phyloP scores from a whole-genome alignment of 2,329 filamentous ascomycete species.

The Coniella vitis region DNA sequence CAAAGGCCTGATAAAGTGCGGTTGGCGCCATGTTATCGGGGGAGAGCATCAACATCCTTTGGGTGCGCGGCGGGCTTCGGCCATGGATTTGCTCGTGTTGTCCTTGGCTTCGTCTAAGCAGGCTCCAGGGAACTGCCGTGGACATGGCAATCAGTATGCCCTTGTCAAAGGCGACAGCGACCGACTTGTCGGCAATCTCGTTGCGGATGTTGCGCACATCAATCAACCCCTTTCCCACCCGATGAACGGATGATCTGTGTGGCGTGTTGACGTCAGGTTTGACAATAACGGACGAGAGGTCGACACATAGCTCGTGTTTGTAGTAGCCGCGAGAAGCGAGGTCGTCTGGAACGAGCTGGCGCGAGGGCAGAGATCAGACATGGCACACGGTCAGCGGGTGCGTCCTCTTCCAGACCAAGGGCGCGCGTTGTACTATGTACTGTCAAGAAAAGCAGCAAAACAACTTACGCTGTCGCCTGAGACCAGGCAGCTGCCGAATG shows the following conservation, averaged over 20 bases:
- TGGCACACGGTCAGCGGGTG: conserved; percentile 2
- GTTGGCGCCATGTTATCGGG: conserved; percentile 50
- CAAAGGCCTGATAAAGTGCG: conserved; percentile 45
- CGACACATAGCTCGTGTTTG: conserved; percentile 44
- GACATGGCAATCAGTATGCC: conserved; percentile 49
- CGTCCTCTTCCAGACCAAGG: not conserved
- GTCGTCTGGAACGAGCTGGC: conserved; percentile 44
- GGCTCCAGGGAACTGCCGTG: conserved; percentile 46
- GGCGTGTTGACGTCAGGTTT: conserved; percentile 41
- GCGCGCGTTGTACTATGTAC: not conserved
- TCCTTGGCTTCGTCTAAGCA: conserved; percentile 40
- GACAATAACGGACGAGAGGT: conserved; percentile 50
- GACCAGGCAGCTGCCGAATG: conserved; percentile 49
- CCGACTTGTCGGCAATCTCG: conserved; percentile 29
- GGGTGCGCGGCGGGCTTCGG: conserved; percentile 43
- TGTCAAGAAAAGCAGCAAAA: not conserved
- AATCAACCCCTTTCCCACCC: conserved; percentile 40
- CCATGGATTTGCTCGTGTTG: conserved; percentile 41
- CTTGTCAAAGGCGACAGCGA: conserved; percentile 51
- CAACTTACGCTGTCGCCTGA: conserved; percentile 48
- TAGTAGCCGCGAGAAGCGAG: conserved; percentile 45
- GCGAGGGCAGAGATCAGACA: not conserved
- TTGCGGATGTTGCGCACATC: conserved; percentile 44
- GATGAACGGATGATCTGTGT: conserved; percentile 33
- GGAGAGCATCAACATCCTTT: conserved; percentile 40